phyloP scores from a whole-genome alignment of 306 rosid genomes.

The Vachellia collinsii region DNA sequence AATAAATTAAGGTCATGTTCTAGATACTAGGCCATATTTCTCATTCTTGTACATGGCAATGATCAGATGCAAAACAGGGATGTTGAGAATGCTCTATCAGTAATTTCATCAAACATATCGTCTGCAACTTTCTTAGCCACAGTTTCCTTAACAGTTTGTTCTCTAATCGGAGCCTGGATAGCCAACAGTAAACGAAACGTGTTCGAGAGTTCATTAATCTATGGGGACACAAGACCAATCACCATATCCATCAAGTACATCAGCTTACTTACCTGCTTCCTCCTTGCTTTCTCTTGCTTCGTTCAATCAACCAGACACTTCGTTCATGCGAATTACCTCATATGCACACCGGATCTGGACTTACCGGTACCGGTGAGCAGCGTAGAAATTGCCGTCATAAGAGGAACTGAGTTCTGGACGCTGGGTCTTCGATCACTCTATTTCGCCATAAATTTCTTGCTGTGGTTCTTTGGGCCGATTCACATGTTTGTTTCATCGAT shows the following conservation, averaged over 20 bases:
- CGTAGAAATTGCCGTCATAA: slow-evolving; percentile 47
- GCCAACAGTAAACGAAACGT: slow-evolving; percentile 45
- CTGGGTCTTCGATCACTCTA: slow-evolving; percentile 75
- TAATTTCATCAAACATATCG: slow-evolving; percentile 55
- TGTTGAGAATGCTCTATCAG: slow-evolving; percentile 11
- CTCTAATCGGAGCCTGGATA: slow-evolving; percentile 77
- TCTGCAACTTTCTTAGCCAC: slow-evolving; percentile 65
- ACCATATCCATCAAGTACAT: slow-evolving; percentile 65
- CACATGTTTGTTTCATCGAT: slow-evolving; percentile 72
- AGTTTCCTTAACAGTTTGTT: slow-evolving; percentile 62
- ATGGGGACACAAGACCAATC: slow-evolving; percentile 58
- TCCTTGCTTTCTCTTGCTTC: slow-evolving; percentile 68
- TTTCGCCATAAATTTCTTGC: slow-evolving; percentile 64
- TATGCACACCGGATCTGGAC: slow-evolving; percentile 53
- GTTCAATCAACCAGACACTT: slow-evolving; percentile 75
- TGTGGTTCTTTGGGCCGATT: slow-evolving; percentile 87
- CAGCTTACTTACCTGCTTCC: slow-evolving; percentile 60
- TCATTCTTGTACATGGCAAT: neutral
- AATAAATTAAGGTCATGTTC: no score
- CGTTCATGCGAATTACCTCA: slow-evolving; percentile 74
- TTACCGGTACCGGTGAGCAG: slow-evolving; percentile 50
- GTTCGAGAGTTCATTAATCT: slow-evolving; percentile 54
- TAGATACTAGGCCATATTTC: neutral
- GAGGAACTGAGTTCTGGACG: slow-evolving; percentile 79
- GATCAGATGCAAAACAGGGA: slow-evolving; percentile 52